Percentiles rank a stretch among this genome's conserved stretches.
Evolutionary conservation across 2,329 filamentous ascomycete species (phyloP).

Genomic region (Scedosporium dehoogii): DNA sequence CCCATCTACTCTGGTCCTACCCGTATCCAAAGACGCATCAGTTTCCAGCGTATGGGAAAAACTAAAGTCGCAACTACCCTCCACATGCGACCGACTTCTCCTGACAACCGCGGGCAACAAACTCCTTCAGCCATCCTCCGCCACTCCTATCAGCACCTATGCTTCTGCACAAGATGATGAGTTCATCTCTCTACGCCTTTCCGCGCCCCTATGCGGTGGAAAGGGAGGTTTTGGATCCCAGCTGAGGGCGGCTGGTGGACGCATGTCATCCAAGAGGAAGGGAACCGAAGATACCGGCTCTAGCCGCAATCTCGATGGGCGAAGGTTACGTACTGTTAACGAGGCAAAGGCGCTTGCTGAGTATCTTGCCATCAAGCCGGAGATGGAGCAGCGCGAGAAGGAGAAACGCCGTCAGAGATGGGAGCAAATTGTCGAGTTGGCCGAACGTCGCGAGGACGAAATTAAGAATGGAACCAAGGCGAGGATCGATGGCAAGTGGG

Average conservation of each 20-base stretch:
- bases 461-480: constrained; percentile 63
- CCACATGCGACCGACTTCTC: constrained; percentile 47
- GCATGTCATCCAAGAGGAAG: constrained; percentile 95
- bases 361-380: constrained; percentile 89
- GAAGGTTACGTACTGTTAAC: constrained; percentile 79
- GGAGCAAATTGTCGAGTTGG: constrained; percentile 78
- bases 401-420: constrained; percentile 75
- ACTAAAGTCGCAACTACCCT: constrained; percentile 53
- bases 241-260: constrained; percentile 87
- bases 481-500: constrained; percentile 80
- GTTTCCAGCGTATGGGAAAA: constrained; percentile 56
- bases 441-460: constrained; percentile 76
- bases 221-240: constrained; percentile 98
- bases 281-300: constrained; percentile 80
- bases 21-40: constrained; percentile 54
- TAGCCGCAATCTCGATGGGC: constrained; percentile 85
- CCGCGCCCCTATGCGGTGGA: constrained; percentile 72
- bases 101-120: constrained; percentile 76
- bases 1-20: constrained; percentile 73
- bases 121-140: constrained; percentile 47
- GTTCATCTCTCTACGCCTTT: constrained; percentile 75
- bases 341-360: constrained; percentile 94
- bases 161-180: constrained; percentile 48
- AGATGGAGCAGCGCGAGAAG: constrained; percentile 92
- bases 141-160: constrained; percentile 48